A percentile compares a stretch with the other conserved stretches of the same genome.
These are phyloP conservation scores for Kondoa malvinella DNA, from an alignment of 768 basidiomycete species.

Conservation along the genomic window DNA sequence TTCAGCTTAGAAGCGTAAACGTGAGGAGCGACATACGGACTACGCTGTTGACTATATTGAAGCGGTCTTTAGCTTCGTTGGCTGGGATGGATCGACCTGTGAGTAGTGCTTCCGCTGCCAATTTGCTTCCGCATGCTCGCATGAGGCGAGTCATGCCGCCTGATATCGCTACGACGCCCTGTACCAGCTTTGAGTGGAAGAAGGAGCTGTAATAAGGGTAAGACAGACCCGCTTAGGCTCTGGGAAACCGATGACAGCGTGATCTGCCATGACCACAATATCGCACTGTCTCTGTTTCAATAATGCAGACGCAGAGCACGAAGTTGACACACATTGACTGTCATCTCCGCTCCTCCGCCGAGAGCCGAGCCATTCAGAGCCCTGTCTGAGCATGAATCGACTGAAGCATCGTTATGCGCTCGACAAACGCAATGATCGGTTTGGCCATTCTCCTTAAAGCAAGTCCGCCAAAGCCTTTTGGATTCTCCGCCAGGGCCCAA, in stretches of 20 bases:
- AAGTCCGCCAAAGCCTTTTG: conserved; percentile 19
- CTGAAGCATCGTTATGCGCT: too few species aligned
- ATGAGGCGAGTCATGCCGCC: conserved; percentile 5
- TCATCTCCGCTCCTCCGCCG: conserved; percentile 22
- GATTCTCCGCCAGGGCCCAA: conserved; percentile 7
- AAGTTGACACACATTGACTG: conserved; percentile 12
- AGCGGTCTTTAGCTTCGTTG: conserved; percentile 43
- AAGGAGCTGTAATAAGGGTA: background rate
- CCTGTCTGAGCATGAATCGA: too few species aligned
- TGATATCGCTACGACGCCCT: background rate
- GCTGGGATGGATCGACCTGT: conserved; percentile 54
- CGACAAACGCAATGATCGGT: conserved; percentile 24
- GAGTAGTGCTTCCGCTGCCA: conserved; percentile 59
- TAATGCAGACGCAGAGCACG: background rate
- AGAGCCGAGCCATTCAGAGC: conserved; percentile 24
- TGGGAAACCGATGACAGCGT: conserved; percentile 22
- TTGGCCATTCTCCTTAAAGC: conserved; percentile 19
- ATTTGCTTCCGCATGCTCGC: background rate
- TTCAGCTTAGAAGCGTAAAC: background rate
- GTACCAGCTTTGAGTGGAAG: background rate
- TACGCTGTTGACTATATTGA: conserved; percentile 56
- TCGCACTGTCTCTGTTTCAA: conserved; percentile 4
- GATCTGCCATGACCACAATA: conserved; percentile 20
- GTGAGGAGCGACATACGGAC: conserved; percentile 35
- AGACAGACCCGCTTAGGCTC: conserved; percentile 23